Base-by-base conservation (phyloP, 1,139 yeast species). In the Komagataea norvegica region DNA sequence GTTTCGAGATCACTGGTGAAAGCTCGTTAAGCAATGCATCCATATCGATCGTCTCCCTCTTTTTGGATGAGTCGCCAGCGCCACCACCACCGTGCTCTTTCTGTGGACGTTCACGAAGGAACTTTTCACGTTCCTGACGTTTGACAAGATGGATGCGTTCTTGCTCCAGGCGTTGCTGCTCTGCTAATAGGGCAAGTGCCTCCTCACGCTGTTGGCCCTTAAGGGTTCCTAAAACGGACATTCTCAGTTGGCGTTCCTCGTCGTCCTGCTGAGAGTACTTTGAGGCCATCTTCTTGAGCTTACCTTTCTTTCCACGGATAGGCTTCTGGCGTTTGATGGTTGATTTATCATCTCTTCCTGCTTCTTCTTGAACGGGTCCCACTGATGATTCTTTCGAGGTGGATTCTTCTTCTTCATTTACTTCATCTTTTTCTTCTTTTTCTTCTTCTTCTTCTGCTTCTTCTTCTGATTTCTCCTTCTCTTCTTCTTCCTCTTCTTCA, bases 191-290 rank as follows among this genome's bases (percentile, higher is more conserved):
- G 44, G 51, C 65, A 51, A 59, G 48, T 52, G 54, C 44, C 29
- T 59, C 59, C 52, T 64, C 64, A 23, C 61, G 64, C 34, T 62
- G 56, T 31, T 58, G 50, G 23, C 61, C 61, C 34, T 83, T 84
- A 52, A 82, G 67, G 0, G 95, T 84, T 4, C 97, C 98, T 35
- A 91, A 65, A 1, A 82, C 83, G 43, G 83, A 78, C 84, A 89
- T 77, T 44, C 91, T 72, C 43, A 80, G 53, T 35, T 62, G 56
- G 41, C 88, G 72, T 52, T 91, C 97, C 40, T 86, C 94, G 40
- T 87, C 96, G 55, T 89, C 97, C 59, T 89, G 97, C 44, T 82
- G 88, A 2, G 80, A 88, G 55, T 91, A 91, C 55, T 88, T 89
- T 37, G 75, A 69, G 21, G 83, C 82, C 40, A 85, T 83, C 58